Conservation (phyloP, 371 early-diverging fungal genomes). For the Basidiobolus meristosporus region DNA sequence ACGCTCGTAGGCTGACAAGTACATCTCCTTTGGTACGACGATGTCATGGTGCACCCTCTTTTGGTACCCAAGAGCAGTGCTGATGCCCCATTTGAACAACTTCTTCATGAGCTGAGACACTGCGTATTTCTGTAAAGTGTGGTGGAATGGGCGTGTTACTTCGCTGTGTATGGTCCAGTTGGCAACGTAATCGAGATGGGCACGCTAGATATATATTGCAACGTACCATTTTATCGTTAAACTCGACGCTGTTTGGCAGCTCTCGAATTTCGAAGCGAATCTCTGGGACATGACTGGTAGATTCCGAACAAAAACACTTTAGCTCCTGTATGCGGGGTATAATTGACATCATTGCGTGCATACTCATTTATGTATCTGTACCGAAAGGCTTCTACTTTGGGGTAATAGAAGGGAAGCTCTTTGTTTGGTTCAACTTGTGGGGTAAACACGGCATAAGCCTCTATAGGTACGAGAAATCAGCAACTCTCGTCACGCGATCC, state of each 20-base stretch:
- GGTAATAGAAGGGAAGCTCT: constrained; percentile 50
- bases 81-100: constrained; percentile 61
- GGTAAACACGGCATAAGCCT: neutral
- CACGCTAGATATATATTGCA: neutral
- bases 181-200: neutral
- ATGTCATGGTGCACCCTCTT: constrained; percentile 52
- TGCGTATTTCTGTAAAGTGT: constrained; percentile 24
- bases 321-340: too few relatives aligned
- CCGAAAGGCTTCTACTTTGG: constrained; percentile 25
- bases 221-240: constrained; percentile 25
- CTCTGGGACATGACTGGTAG: neutral
- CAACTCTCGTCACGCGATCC: constrained; percentile 5
- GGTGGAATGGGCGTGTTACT: too few relatives aligned
- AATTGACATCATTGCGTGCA: neutral
- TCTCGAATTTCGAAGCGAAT: neutral
- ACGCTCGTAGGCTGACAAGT: constrained; percentile 30
- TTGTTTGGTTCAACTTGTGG: neutral
- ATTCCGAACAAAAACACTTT: constrained; percentile 1
- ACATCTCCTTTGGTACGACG: constrained; percentile 43
- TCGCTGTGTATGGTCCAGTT: neutral
- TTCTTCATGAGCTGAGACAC: constrained; percentile 40
- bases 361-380: constrained; percentile 18
- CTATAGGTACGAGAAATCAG: constrained; percentile 1
- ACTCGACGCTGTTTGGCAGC: neutral
- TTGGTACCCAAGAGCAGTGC: constrained; percentile 45